Base-by-base conservation (phyloP, 441 rosid genomes). In the Manihot esculenta region DNA sequence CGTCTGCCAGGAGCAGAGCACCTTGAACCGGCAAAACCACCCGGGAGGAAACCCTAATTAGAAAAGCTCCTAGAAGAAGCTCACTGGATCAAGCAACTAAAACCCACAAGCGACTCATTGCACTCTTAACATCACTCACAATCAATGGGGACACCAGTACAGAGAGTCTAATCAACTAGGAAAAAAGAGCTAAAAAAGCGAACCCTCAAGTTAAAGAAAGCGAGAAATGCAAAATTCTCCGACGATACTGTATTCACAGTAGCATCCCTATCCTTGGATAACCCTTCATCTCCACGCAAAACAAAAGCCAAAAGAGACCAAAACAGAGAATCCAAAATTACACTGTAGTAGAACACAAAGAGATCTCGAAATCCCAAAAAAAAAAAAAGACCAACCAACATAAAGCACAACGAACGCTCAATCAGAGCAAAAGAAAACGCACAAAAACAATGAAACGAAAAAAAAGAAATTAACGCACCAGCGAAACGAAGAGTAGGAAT, bases 101-200 rank as follows among this genome's bases (percentile, higher is more conserved):
- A 59, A 64, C 56, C 50, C 33, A 72, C 18, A 12, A 64, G 45
- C 27, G 70, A 65, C 74, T 60, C 33, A 55, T n/a, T 74, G 78
- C 78, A 83, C 71, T 55, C 75, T 63, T 75, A 74, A 50, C 76
- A 77, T 75, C 64, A 41, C 65, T 49, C 21, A 50, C 77, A 71
- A 74, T 71, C 76, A 72, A 82, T 70, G 66, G 66, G 42, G 21
- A 63, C 14, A 64, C 35, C 20, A 51, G 48, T 13, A 44, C 14
- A 70, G 42, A 38, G 56, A 51, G 63, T 70, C 67, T 51, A 60
- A 23, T 51, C 60, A 61, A 66, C 12, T 23, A 53, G 18, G 21
- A 56, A 73, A 38, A 49, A 66, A 68, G 57, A 45, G 47, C 57
- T 35, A 55, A 58, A 54, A 66, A 56, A 38, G 21, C 27, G 53